phyloP scores from a whole-genome alignment of 768 basidiomycete genomes.

The Exidia glandulosa region DNA sequence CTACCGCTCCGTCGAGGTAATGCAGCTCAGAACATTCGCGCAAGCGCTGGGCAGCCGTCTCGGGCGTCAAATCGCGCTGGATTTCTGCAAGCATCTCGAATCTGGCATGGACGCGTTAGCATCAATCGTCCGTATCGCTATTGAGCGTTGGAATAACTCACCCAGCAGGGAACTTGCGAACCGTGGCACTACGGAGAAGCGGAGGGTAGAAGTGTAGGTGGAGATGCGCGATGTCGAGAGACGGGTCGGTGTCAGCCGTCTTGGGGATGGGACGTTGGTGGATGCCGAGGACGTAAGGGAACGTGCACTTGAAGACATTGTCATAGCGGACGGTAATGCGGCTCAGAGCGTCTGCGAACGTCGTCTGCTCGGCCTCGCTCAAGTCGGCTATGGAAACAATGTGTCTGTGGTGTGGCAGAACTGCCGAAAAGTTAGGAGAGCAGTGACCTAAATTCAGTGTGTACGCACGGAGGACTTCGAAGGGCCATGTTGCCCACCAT shows the following conservation, averaged over 20 bases:
- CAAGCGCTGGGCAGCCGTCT: conserved; percentile 67
- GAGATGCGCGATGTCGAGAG: conserved; percentile 53
- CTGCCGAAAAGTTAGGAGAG: conserved; percentile 23
- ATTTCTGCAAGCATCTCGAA: conserved; percentile 87
- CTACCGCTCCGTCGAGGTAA: conserved; percentile 32
- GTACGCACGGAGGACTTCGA: conserved; percentile 61
- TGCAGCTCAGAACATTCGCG: conserved; percentile 48
- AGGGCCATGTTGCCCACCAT: conserved; percentile 96
- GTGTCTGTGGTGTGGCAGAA: conserved; percentile 69
- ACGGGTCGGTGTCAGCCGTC: conserved; percentile 31
- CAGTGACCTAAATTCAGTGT: background rate
- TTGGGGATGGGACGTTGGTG: conserved; percentile 68
- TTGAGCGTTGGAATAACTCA: conserved; percentile 27
- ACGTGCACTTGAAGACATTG: conserved; percentile 74
- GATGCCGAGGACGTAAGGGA: conserved; percentile 91
- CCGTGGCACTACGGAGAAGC: conserved; percentile 65
- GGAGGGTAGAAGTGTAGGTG: conserved; percentile 86
- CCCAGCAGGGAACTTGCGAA: conserved; percentile 88
- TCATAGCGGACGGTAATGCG: conserved; percentile 58
- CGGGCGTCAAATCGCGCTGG: conserved; percentile 82
- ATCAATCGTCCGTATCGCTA: background rate
- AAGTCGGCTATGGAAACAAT: conserved; percentile 61
- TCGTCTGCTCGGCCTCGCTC: conserved; percentile 42
- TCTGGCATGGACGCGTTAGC: conserved; percentile 25
- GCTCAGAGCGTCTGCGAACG: conserved; percentile 61